Evolutionary conservation across 345 rosid species (phyloP), one percentile per base, ranked within the genome.

Genomic region (Isatis tinctoria): DNA sequence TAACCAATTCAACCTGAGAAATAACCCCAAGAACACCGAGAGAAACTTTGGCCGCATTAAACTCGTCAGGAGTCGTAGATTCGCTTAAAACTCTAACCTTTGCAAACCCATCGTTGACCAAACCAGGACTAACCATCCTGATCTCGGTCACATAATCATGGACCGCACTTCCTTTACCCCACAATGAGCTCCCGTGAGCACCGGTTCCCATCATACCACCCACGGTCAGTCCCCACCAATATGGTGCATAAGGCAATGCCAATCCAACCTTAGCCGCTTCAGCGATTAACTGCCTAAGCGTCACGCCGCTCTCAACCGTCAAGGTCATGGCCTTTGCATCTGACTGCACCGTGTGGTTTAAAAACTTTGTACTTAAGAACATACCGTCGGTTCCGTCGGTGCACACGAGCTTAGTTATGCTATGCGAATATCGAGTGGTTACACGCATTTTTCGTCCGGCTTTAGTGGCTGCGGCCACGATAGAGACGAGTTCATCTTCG

Each of bases 111-210:
- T 62, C 67, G 5, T n/a, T 26, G 36, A 41, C 24, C 37, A 52
- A 62, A 14, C 67, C 37, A 41, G 67, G 51, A 62, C 51, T 62
- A 26, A 62, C 67, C 13, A 62, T 41, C 36, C 67, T 62, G 51
- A 62, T 62, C 67, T 62, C 68, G 9, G 53, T 28, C 26, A 63
- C 68, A 27, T 63, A 63, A 63, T 63, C 68, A 63, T 63, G 68
- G 18, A 63, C 68, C 3, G 68, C 68, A 16, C 68, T 63, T 43
- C 68, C 68, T 63, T 43, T 63, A 63, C 53, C 68, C 68, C 68
- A 41, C 53, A 63, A 27, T 3, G 68, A 63, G 26, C 68, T 63
- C 3, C 68, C 68, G 10, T 63, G 68, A 27, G 68, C 68, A 63
- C 68, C 68, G 6, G 68, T 63, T 16, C 68, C 68, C 68, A 63